These are phyloP conservation scores for Puccinia brachypodii DNA, from an alignment of 1,284 basidiomycete genomes.

Conservation along the genomic window DNA sequence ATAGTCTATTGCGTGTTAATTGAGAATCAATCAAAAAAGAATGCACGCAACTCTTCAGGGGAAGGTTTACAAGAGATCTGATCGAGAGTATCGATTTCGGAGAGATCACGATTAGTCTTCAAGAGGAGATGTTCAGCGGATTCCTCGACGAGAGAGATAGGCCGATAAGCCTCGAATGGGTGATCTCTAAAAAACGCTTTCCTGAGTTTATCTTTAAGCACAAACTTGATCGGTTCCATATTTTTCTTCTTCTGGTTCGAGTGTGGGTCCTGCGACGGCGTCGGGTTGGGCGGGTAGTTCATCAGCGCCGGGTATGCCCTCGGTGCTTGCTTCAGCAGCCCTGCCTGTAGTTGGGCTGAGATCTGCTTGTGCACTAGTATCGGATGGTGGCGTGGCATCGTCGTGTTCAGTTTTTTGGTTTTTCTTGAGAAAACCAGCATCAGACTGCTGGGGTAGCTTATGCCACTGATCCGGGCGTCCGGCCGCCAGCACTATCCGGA, in stretches of 20 bases:
- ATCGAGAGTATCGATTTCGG: slow-evolving; percentile 1
- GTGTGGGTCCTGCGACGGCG: slow-evolving; percentile 24
- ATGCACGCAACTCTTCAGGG: slow-evolving; percentile 26
- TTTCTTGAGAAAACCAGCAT: no score
- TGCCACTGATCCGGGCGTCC: no score
- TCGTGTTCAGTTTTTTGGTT: background rate
- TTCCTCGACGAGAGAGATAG: slow-evolving; percentile 26
- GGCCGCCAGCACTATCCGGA: no score
- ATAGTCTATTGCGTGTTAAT: background rate
- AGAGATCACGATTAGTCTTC: slow-evolving; percentile 20
- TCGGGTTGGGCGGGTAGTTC: slow-evolving; percentile 39
- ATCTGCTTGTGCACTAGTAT: slow-evolving; percentile 40
- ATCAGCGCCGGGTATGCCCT: slow-evolving; percentile 24
- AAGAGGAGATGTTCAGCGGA: background rate
- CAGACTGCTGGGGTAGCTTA: no score
- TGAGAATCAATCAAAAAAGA: background rate
- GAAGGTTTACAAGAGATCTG: slow-evolving; percentile 26
- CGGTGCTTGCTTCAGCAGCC: slow-evolving; percentile 33
- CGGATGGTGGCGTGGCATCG: slow-evolving; percentile 44
- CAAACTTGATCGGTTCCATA: slow-evolving; percentile 18
- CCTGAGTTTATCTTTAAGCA: slow-evolving; percentile 12
- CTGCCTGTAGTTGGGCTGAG: slow-evolving; percentile 26
- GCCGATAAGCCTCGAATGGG: slow-evolving; percentile 48
- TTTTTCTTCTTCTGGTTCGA: slow-evolving; percentile 3
- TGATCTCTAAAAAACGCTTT: slow-evolving; percentile 45